Base-by-base conservation (phyloP, 2,329 filamentous ascomycete genomes). In the Neospermospora avenae region DNA sequence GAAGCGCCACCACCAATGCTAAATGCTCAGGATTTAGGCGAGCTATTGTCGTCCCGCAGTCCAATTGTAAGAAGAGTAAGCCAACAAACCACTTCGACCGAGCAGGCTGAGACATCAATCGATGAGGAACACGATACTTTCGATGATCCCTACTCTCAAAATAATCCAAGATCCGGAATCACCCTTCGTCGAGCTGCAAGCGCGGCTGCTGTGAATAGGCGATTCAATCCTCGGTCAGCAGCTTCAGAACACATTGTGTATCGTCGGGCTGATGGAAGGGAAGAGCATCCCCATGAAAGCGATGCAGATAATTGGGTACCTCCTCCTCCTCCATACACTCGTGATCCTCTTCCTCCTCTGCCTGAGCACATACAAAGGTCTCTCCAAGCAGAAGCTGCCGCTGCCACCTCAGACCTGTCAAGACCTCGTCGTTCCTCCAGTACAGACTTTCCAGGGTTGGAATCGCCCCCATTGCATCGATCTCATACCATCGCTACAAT, bases 261-360 rank as follows among this genome's bases (percentile, higher is more conserved):
- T 70, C 83, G 86, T 46, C 82, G 87, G 48, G 87, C 88, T 14
- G 87, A 90, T 73, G 86, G 87, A 6, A 80, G 86, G 44, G 79
- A 83, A 44, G 88, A 93, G 68, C 81, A 91, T 67, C 90, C 90
- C 3, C 90, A 95, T 72, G 90, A 95, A 74, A 93, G 90, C 64
- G 90, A 95, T 71, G 90, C 90, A 3, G 91, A 95, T 69, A 91
- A 93, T 68, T 96, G 91, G 91, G 88, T 92, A 4, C 89, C 90
- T 4, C 91, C 91, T 4, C 91, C 91, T 8, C 91, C 91, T 3
- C 90, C 90, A 0, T 96, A 96, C 68, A 84, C 86, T 42, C 83
- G 84, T 57, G 85, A 89, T 0, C 74, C 76, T n/a, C 71, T 77
- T 37, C 66, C 68, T 37, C 69, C 68, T 31, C 57, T 73, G 25